phyloP scores from a whole-genome alignment of 1,284 basidiomycete species.

The Serendipita sp. region DNA sequence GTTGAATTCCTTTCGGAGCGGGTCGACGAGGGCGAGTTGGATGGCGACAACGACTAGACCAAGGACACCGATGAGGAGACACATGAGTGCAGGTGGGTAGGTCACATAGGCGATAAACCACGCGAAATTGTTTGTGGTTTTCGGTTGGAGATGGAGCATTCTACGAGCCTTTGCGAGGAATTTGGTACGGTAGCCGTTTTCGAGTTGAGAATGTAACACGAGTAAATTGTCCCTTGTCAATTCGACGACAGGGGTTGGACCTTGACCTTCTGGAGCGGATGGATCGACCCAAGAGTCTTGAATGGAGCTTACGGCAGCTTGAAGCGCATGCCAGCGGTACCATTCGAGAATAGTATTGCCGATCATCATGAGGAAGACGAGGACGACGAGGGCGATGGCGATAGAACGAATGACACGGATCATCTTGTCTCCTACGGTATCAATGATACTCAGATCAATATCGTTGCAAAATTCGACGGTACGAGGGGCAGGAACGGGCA shows the following conservation, averaged over 20 bases:
- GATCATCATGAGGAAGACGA: constrained; percentile 48
- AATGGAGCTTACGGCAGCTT: constrained; percentile 14
- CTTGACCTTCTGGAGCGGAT: neutral
- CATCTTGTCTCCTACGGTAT: constrained; percentile 65
- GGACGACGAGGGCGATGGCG: constrained; percentile 48
- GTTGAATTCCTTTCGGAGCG: constrained; percentile 53
- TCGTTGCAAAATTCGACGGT: constrained; percentile 54
- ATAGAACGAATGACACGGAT: constrained; percentile 65
- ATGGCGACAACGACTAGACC: constrained; percentile 77
- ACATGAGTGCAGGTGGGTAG: constrained; percentile 77
- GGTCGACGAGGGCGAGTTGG: constrained; percentile 64
- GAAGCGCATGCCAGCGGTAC: constrained; percentile 66
- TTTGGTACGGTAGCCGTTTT: constrained; percentile 40
- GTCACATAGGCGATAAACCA: constrained; percentile 85
- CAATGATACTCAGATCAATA: constrained; percentile 70
- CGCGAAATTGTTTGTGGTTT: constrained; percentile 11
- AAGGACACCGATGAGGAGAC: constrained; percentile 79
- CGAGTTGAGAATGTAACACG: constrained; percentile 27
- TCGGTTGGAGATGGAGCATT: constrained; percentile 41
- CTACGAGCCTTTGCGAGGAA: constrained; percentile 41
- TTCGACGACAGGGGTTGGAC: neutral
- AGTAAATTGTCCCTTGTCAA: neutral
- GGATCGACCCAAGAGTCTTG: neutral
- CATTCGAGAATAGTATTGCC: constrained; percentile 57
- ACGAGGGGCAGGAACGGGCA: constrained; percentile 60